Evolutionary conservation across 805 yeast genomes (phyloP), one percentile per base, ranked within the genome.

Genomic region (Starmerella bacillaris): DNA sequence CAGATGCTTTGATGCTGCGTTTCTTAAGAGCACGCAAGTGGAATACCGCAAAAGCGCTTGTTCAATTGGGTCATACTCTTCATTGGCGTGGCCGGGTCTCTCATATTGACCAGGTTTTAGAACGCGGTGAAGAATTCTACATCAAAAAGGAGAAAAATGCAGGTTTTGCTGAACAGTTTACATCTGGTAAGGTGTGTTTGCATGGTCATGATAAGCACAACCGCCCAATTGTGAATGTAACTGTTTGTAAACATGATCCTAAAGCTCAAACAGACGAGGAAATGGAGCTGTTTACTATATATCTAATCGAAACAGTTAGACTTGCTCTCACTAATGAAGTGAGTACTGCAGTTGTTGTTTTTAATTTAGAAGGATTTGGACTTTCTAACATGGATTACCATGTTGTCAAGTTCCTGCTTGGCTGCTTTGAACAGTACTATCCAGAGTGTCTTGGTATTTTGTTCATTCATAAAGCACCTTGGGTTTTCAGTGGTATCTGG

Each of bases 401-500:
- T 3, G 82, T 94, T 4, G 92, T 89, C 40, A 84, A 84, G 58
- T 86, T 79, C 57, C 69, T 89, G 58, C 75, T 84, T 41, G 69
- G 72, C 36, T 77, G 84, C 41, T 83, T 89, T 56, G 96, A 89
- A 62, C 92, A 93, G 0, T 94, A 86, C 53, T 89, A 86, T 55
- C 98, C 98, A 1, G 98, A 89, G 58, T 75, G 80, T 27, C 65
- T 89, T 40, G 94, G 94, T 14, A 70, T 69, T 37, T 60, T 89
- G 35, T 67, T 82, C 45, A 77, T 89, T 41, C 93, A 82, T 60
- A 78, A 78, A 48, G 95, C 98, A 0, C 98, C 98, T 19, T 83
- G 95, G 96, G 71, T 89, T 36, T 89, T 89, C 60, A 72, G 78
- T 34, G 86, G 94, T 18, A 79, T 86, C 40, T 89, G 98, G 96